Conservation (phyloP, 805 yeast species). For the Soucietia sequanensis region DNA sequence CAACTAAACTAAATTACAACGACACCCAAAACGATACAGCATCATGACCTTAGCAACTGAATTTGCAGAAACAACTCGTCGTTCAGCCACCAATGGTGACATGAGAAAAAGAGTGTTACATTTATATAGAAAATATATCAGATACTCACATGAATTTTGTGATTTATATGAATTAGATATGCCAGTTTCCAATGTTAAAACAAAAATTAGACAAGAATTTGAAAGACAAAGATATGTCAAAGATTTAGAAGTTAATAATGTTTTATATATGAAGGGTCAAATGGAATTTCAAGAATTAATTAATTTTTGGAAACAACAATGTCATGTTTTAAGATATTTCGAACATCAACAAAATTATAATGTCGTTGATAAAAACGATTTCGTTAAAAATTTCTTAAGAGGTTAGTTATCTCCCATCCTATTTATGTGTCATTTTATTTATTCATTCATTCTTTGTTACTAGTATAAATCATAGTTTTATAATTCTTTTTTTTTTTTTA, state of each 20-base stretch:
- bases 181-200: constrained; percentile 75
- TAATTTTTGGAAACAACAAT: constrained; percentile 88
- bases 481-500: too few species aligned
- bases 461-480: too few species aligned
- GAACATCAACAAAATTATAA: constrained; percentile 61
- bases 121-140: constrained; percentile 70
- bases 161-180: constrained; percentile 71
- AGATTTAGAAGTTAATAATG: constrained; percentile 64
- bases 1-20: background rate
- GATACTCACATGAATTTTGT: constrained; percentile 57
- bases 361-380: constrained; percentile 55
- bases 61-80: constrained; percentile 77
- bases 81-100: constrained; percentile 59
- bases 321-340: constrained; percentile 81
- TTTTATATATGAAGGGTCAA: constrained; percentile 76
- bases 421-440: too few species aligned
- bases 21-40: too few species aligned
- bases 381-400: constrained; percentile 71
- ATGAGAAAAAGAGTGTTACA: constrained; percentile 62
- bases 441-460: too few species aligned
- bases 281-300: constrained; percentile 88
- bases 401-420: constrained; percentile 42
- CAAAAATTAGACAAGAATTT: constrained; percentile 85
- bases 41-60: constrained; percentile 72
- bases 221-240: constrained; percentile 78